Base-by-base conservation (phyloP, 352 stramenopile genomes). In the Pythium sukuiense region DNA sequence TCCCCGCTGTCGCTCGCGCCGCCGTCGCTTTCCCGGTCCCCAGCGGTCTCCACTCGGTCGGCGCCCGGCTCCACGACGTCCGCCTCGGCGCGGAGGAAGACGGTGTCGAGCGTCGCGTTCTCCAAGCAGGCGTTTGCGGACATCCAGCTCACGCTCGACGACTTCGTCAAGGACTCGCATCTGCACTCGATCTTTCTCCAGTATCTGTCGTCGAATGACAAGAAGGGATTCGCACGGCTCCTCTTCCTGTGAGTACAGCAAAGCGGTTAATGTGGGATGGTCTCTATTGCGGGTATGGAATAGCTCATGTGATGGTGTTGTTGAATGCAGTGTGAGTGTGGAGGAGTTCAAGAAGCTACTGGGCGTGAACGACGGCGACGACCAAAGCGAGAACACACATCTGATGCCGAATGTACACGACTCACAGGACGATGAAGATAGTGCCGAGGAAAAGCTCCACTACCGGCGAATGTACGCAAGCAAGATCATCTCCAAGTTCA, bases 401-500 rank as follows among this genome's bases (percentile, higher is more conserved):
- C 52, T 63, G 67, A 62, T 33, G 30, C 59, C 29, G 27, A 58
- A 41, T 3, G 45, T 48, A 18, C 68, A 73, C 3, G 65, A 72
- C 1, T 56, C 69, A 1, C 64, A 74, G 13, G 61, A 67, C 11
- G 63, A 67, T 2, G 71, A 79, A 9, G 66, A 62, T 3, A 52
- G 18, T 14, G 59, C 63, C 6, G 65, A 69, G 52, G 66, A 59
- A 20, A 65, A 67, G 5, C 69, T 75, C 26, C 64, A 74, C 24
- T 71, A 83, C 18, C 79, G 85, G 9, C 72, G 77, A 27, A 74
- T 81, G 68, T 95, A 95, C 67, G 87, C 85, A 14, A 92, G 83
- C 71, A 93, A 95, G 69, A 92, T 95, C 67, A 92, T 95, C 61
- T 45, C 75, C 65, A 95, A 95, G 71, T 95, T 92, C 69, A 93